Percentiles rank a stretch among this genome's conserved stretches.
These are phyloP conservation scores for Penicillium polonicum DNA, from an alignment of 2,329 filamentous ascomycete genomes.

Conservation along the genomic window DNA sequence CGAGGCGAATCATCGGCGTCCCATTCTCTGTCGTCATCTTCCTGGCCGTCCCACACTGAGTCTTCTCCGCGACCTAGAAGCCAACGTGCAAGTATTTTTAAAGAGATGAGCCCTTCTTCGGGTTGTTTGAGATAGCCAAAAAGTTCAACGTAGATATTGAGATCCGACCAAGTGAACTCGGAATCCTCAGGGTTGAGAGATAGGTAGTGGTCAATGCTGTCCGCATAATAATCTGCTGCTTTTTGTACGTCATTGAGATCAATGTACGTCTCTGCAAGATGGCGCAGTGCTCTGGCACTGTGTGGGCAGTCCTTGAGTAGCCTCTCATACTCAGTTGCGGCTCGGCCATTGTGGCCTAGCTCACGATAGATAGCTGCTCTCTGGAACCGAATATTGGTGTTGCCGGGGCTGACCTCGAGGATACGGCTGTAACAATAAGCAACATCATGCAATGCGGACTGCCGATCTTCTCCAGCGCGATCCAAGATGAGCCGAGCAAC, in stretches of 20 bases:
- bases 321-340: slow-evolving; percentile 53
- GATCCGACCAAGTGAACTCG: slow-evolving; percentile 71
- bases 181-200: slow-evolving; percentile 45
- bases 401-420: slow-evolving; percentile 52
- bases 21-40: slow-evolving; percentile 83
- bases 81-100: slow-evolving; percentile 77
- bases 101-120: slow-evolving; percentile 63
- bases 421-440: slow-evolving; percentile 56
- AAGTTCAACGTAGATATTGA: slow-evolving; percentile 82
- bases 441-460: slow-evolving; percentile 48
- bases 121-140: slow-evolving; percentile 65
- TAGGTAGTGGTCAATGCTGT: slow-evolving; percentile 52
- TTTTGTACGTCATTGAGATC: slow-evolving; percentile 50
- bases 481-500: slow-evolving; percentile 57
- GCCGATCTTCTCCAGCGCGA: slow-evolving; percentile 46
- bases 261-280: slow-evolving; percentile 58
- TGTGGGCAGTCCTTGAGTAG: slow-evolving; percentile 55
- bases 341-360: slow-evolving; percentile 47
- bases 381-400: slow-evolving; percentile 54
- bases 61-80: slow-evolving; percentile 74
- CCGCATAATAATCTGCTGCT: slow-evolving; percentile 53
- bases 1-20: slow-evolving; percentile 70
- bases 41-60: slow-evolving; percentile 70
- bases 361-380: slow-evolving; percentile 58
- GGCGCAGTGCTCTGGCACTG: slow-evolving; percentile 54